phyloP scores from a whole-genome alignment of 2,329 filamentous ascomycete genomes.

The Fusarium staphyleae region DNA sequence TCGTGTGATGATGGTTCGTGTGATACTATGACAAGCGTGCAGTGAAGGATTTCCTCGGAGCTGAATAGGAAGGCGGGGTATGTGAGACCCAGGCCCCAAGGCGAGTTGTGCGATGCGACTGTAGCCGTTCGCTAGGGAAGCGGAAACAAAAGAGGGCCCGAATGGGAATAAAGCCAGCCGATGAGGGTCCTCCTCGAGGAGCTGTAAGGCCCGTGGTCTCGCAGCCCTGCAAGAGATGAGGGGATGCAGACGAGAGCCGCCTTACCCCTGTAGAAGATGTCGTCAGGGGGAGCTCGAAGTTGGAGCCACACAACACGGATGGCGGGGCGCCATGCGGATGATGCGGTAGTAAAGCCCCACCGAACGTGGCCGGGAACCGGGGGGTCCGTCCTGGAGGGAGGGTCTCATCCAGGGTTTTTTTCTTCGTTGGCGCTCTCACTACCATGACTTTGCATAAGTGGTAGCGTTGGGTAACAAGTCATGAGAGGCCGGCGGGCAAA shows the following conservation, averaged over 20 bases:
- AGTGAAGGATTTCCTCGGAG: not conserved
- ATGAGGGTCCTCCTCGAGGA: too few species aligned
- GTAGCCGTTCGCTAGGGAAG: not conserved
- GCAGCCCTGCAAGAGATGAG: constrained; percentile 23
- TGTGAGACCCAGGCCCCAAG: not conserved
- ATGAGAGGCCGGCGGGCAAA: constrained; percentile 3
- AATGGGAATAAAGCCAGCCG: not conserved
- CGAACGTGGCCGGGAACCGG: constrained; percentile 29
- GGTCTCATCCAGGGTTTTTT: constrained; percentile 19
- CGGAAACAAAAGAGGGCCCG: constrained; percentile 2
- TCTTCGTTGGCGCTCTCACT: not conserved
- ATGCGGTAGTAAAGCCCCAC: constrained; percentile 9
- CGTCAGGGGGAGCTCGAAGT: constrained; percentile 17
- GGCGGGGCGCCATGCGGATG: constrained; percentile 32
- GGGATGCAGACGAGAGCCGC: constrained; percentile 13
- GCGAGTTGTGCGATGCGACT: not conserved
- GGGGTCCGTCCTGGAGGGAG: constrained; percentile 18
- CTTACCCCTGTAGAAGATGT: constrained; percentile 3
- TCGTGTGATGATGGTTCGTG: constrained; percentile 7
- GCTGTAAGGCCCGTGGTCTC: constrained; percentile 1
- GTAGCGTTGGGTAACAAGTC: constrained; percentile 9
- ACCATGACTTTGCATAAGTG: constrained; percentile 10
- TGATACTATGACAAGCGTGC: constrained; percentile 1
- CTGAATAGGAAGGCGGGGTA: not conserved
- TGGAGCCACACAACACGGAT: constrained; percentile 20